Percentiles rank a stretch among this genome's conserved stretches.
Evolutionary conservation across 352 stramenopile genomes (phyloP).

Genomic region (Thraustochytrium sp.): DNA sequence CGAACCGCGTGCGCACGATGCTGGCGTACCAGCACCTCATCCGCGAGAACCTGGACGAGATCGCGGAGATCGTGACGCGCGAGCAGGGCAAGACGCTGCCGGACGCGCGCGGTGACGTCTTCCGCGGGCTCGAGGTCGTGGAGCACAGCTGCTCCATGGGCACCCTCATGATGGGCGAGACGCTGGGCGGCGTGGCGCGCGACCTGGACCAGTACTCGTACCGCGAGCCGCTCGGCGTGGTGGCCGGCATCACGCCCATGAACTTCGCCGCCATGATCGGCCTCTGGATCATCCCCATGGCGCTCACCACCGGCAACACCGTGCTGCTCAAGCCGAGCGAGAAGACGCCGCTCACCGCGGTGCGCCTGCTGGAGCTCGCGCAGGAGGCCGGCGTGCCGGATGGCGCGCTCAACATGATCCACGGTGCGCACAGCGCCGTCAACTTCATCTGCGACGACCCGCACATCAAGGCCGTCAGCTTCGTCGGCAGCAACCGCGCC

Average conservation of each 20-base stretch:
- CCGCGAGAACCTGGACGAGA: slow-evolving; percentile 83
- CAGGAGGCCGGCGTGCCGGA: slow-evolving; percentile 84
- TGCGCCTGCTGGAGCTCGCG: slow-evolving; percentile 83
- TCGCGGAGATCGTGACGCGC: slow-evolving; percentile 86
- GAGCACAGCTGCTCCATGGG: slow-evolving; percentile 60
- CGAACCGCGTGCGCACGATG: slow-evolving; percentile 88
- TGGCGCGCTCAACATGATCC: slow-evolving; percentile 91
- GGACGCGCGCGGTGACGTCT: slow-evolving; percentile 92
- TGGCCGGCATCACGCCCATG: slow-evolving; percentile 67
- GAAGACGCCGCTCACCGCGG: slow-evolving; percentile 76
- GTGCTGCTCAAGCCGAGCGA: slow-evolving; percentile 93
- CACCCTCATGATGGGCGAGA: slow-evolving; percentile 87
- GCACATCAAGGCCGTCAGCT: slow-evolving; percentile 90
- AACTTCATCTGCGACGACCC: slow-evolving; percentile 89
- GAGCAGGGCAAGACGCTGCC: slow-evolving; percentile 64
- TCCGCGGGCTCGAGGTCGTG: slow-evolving; percentile 84
- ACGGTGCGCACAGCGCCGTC: slow-evolving; percentile 70
- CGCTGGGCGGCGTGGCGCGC: slow-evolving; percentile 76
- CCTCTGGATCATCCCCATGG: slow-evolving; percentile 75
- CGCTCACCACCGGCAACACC: slow-evolving; percentile 85
- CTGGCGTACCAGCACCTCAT: slow-evolving; percentile 92
- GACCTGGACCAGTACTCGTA: slow-evolving; percentile 92
- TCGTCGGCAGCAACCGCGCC: slow-evolving; percentile 85
- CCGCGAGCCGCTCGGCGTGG: slow-evolving; percentile 88
- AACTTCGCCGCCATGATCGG: slow-evolving; percentile 93